Evolutionary conservation across 192 early-diverging fungal genomes (phyloP).

Genomic region (Podila clonocystis): DNA sequence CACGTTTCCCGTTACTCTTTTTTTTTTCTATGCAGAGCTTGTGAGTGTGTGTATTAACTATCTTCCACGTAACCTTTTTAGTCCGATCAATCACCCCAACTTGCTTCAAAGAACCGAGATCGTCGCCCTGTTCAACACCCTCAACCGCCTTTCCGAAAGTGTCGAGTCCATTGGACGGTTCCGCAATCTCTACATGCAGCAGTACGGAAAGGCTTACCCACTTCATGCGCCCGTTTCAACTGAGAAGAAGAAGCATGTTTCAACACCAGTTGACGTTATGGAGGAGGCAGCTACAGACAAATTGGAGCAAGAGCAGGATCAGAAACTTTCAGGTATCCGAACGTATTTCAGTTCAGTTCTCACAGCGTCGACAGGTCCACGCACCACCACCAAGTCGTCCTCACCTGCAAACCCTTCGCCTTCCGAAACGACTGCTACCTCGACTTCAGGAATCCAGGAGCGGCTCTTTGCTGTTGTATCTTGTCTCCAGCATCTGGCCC

Average conservation of each 20-base stretch:
- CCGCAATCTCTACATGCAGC: slow-evolving; percentile 71
- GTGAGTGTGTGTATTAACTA: slow-evolving; percentile 9
- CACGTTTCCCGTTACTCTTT: neutral
- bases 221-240: neutral
- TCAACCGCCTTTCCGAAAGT: slow-evolving; percentile 86
- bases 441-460: neutral
- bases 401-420: neutral
- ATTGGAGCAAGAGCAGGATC: neutral
- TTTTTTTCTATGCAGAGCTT: neutral
- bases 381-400: neutral
- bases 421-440: neutral
- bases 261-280: neutral
- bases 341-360: neutral
- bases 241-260: neutral
- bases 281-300: neutral
- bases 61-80: slow-evolving; percentile 11
- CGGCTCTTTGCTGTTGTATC: neutral
- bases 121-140: slow-evolving; percentile 89
- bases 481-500: neutral
- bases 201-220: neutral
- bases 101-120: slow-evolving; percentile 81
- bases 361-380: neutral
- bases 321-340: neutral
- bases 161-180: slow-evolving; percentile 83
- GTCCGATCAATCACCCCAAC: slow-evolving; percentile 62